Percentiles rank a stretch among this genome's conserved stretches.
Evolutionary conservation across 164 flowering plant species (phyloP).

Genomic region (Stephania yunnanensis): DNA sequence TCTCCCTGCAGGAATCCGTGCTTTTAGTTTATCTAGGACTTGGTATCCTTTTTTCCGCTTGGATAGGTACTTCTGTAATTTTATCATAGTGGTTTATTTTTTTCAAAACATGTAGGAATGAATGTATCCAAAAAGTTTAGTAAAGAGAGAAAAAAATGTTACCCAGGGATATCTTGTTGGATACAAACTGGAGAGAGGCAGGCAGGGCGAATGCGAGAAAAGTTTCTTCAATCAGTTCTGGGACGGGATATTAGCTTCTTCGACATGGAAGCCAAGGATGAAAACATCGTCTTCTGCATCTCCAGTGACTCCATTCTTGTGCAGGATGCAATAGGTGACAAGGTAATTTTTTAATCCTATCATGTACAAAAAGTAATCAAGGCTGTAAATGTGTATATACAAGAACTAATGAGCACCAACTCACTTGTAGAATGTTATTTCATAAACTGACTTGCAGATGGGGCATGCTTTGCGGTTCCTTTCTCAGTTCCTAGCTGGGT

Average conservation of each 20-base stretch:
- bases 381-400: not conserved
- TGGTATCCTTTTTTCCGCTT: not conserved
- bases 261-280: constrained; percentile 56
- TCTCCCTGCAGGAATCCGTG: not conserved
- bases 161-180: constrained; percentile 63
- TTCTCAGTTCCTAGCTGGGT: constrained; percentile 52
- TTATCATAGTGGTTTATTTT: not conserved
- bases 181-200: constrained; percentile 80
- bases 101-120: not conserved
- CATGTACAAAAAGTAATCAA: not conserved
- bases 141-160: too few species aligned
- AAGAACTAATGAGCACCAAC: not conserved
- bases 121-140: too few species aligned
- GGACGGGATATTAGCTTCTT: constrained; percentile 50
- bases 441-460: constrained; percentile 36
- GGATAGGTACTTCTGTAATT: not conserved
- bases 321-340: constrained; percentile 80
- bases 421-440: not conserved
- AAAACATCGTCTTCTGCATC: constrained; percentile 46
- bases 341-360: constrained; percentile 31
- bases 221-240: constrained; percentile 53
- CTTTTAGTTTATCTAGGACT: not conserved
- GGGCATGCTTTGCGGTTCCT: constrained; percentile 61
- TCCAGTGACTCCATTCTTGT: constrained; percentile 69
- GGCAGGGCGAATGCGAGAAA: constrained; percentile 49